These are phyloP conservation scores for Golovinomyces cichoracearum DNA, from an alignment of 2,329 filamentous ascomycete species.

Conservation along the genomic window DNA sequence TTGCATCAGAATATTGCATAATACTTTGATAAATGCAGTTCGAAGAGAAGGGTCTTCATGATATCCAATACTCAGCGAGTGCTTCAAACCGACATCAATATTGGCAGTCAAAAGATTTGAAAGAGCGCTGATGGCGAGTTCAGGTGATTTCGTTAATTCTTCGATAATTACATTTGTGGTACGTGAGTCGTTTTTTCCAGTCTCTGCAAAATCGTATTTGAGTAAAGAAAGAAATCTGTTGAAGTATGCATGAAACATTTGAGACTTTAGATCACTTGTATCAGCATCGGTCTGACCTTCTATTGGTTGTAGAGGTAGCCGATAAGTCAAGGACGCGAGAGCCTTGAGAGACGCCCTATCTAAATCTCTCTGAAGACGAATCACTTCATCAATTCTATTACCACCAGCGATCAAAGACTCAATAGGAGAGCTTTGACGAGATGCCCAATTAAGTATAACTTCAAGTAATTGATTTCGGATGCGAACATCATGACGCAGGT, in stretches of 20 bases:
- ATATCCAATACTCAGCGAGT: conserved; percentile 43
- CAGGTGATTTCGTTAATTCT: conserved; percentile 28
- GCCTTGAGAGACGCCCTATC: conserved; percentile 39
- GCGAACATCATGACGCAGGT: conserved; percentile 40
- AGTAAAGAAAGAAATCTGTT: conserved; percentile 41
- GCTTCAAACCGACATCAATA: conserved; percentile 44
- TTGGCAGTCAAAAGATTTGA: conserved; percentile 46
- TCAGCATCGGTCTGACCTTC: conserved; percentile 40
- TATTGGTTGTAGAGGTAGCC: conserved; percentile 37
- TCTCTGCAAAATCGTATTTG: conserved; percentile 27
- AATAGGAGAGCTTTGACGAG: conserved; percentile 30
- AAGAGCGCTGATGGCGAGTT: conserved; percentile 39
- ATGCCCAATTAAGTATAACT: conserved; percentile 43
- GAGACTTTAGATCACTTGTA: conserved; percentile 40
- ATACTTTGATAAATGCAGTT: conserved; percentile 42
- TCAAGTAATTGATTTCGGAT: conserved; percentile 43
- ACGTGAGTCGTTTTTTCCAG: conserved; percentile 20
- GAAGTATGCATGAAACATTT: conserved; percentile 48
- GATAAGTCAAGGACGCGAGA: conserved; percentile 38
- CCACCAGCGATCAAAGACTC: conserved; percentile 16
- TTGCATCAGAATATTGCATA: conserved; percentile 45
- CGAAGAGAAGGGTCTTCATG: conserved; percentile 44
- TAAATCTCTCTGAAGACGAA: conserved; percentile 35
- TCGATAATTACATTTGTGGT: conserved; percentile 21
- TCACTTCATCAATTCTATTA: conserved; percentile 28